Percentiles rank a stretch among this genome's conserved stretches.
Evolutionary conservation across 352 stramenopile genomes (phyloP).

Genomic region (Thalassiosira ordinaria): DNA sequence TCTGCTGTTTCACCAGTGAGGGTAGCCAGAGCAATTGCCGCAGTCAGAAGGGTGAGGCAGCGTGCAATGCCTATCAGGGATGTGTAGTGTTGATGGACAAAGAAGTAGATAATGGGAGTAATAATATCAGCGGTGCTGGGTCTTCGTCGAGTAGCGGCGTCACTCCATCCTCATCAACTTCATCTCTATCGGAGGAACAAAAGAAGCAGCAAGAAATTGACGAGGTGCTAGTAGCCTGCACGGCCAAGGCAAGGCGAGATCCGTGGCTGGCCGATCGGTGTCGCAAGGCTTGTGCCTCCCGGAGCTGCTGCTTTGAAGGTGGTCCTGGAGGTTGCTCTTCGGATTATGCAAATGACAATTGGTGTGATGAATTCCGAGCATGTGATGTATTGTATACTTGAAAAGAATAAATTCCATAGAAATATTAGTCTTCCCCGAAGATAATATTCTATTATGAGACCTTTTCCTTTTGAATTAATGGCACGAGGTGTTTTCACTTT

Average conservation of each 20-base stretch:
- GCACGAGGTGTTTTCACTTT: no score
- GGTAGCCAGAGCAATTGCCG: constrained; percentile 37
- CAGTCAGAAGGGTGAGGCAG: constrained; percentile 4
- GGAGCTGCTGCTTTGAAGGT: constrained; percentile 38
- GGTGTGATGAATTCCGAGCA: constrained; percentile 40
- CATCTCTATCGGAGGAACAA: neutral
- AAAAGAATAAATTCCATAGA: no score
- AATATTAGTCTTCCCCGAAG: no score
- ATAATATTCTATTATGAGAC: no score
- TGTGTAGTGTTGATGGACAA: constrained; percentile 26
- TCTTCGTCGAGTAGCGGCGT: no score
- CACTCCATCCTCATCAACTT: no score
- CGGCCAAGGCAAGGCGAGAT: constrained; percentile 10
- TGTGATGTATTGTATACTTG: constrained; percentile 36
- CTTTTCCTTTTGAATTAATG: no score
- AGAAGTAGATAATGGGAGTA: neutral
- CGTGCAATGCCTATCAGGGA: constrained; percentile 35
- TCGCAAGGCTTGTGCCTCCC: constrained; percentile 14
- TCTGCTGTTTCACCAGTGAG: constrained; percentile 40
- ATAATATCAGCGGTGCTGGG: no score
- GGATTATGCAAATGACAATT: constrained; percentile 29
- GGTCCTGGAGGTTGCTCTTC: constrained; percentile 33
- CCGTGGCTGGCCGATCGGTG: constrained; percentile 7
- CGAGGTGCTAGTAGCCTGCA: constrained; percentile 24
- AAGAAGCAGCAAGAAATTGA: constrained; percentile 13